Evolutionary conservation across 1,139 yeast species (phyloP).

Genomic region (Yamadazyma mexicana): DNA sequence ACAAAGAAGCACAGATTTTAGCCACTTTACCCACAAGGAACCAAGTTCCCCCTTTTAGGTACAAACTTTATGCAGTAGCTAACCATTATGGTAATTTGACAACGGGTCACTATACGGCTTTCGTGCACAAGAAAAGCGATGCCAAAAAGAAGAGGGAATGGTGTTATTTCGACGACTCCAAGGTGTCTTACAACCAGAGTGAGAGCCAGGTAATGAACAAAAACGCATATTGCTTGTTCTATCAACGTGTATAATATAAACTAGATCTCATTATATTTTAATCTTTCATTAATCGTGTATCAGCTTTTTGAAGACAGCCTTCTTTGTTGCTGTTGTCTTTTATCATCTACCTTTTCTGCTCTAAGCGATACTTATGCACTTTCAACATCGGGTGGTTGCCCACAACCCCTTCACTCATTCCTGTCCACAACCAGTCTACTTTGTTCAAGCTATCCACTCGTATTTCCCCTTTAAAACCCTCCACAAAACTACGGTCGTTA

Average conservation of each 20-base stretch:
- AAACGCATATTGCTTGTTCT: conserved; percentile 79
- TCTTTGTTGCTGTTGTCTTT: too few relatives aligned
- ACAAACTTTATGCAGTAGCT: conserved; percentile 82
- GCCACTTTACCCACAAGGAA: conserved; percentile 65
- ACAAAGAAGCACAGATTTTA: conserved; percentile 46
- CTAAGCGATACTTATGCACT: conserved; percentile 24
- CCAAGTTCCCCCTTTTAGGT: conserved; percentile 77
- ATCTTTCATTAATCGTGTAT: neutral
- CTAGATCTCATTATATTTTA: neutral
- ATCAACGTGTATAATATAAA: conserved; percentile 36
- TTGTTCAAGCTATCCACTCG: conserved; percentile 48
- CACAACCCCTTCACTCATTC: conserved; percentile 60
- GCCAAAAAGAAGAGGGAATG: conserved; percentile 48
- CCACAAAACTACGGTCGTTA: conserved; percentile 82
- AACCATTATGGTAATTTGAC: conserved; percentile 79
- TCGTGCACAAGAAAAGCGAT: conserved; percentile 59
- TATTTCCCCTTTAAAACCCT: conserved; percentile 69
- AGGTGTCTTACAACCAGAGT: conserved; percentile 44
- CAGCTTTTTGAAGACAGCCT: too few relatives aligned
- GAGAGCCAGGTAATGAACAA: conserved; percentile 49
- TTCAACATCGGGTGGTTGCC: conserved; percentile 44
- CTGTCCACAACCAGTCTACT: conserved; percentile 77
- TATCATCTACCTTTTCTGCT: too few relatives aligned
- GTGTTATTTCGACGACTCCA: conserved; percentile 79
- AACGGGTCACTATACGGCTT: conserved; percentile 92